These are phyloP conservation scores for Periconia sp. DNA, from an alignment of 2,329 filamentous ascomycete species.

Conservation along the genomic window DNA sequence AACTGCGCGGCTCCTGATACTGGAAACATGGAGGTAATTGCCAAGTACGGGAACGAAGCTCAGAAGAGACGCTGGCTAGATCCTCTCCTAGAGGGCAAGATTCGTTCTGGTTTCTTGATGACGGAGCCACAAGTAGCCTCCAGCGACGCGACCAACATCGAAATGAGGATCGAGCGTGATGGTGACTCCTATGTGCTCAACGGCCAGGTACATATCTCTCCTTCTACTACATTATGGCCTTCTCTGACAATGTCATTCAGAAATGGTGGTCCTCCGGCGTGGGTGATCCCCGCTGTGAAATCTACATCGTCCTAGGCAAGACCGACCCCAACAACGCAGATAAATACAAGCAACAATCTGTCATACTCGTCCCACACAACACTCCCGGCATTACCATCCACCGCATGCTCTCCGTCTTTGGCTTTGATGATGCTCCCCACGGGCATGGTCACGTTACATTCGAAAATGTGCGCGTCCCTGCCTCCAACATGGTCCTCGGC, in stretches of 20 bases:
- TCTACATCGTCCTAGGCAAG: constrained; percentile 98
- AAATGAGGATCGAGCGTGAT: constrained; percentile 80
- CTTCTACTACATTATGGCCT: not conserved
- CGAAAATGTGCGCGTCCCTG: constrained; percentile 86
- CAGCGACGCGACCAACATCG: constrained; percentile 91
- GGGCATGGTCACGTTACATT: constrained; percentile 94
- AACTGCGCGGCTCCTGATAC: constrained; percentile 93
- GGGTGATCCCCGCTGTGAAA: constrained; percentile 86
- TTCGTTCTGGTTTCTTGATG: constrained; percentile 91
- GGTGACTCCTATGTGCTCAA: constrained; percentile 92
- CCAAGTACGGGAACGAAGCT: constrained; percentile 84
- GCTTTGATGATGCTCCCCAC: constrained; percentile 97
- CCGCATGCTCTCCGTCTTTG: constrained; percentile 92
- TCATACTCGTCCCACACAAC: constrained; percentile 82
- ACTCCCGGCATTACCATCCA: constrained; percentile 89
- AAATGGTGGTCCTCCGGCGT: constrained; percentile 99
- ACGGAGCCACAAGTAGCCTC: constrained; percentile 89
- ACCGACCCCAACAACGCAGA: constrained; percentile 76
- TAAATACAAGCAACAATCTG: constrained; percentile 88
- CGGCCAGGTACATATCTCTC: constrained; percentile 66
- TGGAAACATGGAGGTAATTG: constrained; percentile 93
- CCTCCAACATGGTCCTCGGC: constrained; percentile 83
- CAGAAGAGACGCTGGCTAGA: constrained; percentile 86
- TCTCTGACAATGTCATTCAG: constrained; percentile 52
- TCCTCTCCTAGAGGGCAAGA: constrained; percentile 82